Conservation (phyloP, 345 rosid genomes). For the Salix viminalis region DNA sequence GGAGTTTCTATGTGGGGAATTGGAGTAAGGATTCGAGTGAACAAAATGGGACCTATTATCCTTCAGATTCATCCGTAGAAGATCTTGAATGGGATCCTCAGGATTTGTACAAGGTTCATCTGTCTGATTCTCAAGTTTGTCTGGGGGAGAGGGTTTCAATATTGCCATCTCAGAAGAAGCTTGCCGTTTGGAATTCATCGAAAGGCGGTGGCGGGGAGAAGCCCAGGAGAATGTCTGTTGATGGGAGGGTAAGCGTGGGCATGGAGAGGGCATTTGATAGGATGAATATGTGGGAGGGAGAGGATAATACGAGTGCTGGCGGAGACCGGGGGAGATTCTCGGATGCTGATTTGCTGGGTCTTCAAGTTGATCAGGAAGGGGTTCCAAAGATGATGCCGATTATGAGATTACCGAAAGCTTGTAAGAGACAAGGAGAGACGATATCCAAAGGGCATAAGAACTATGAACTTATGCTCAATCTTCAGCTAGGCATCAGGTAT, state of each 20-base stretch:
- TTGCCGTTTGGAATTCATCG: conserved; percentile 69
- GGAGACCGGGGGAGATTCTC: conserved; percentile 9
- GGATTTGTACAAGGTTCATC: conserved; percentile 41
- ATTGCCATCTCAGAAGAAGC: conserved; percentile 82
- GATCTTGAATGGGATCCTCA: conserved; percentile 67
- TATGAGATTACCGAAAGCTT: conserved; percentile 54
- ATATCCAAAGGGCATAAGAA: conserved; percentile 86
- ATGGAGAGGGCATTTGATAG: conserved; percentile 66
- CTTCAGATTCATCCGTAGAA: conserved; percentile 35
- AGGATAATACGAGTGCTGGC: not conserved
- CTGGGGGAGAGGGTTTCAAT: conserved; percentile 62
- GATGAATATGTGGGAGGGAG: conserved; percentile 62
- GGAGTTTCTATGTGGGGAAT: conserved; percentile 74
- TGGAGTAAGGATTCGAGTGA: conserved; percentile 83
- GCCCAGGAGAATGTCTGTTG: conserved; percentile 68
- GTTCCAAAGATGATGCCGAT: conserved; percentile 34
- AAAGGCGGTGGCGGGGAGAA: conserved; percentile 42
- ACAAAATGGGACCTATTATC: conserved; percentile 70
- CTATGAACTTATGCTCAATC: conserved; percentile 92
- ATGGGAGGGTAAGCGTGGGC: conserved; percentile 81
- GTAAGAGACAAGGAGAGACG: conserved; percentile 81
- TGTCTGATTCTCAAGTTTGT: conserved; percentile 38
- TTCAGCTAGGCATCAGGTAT: conserved; percentile 63
- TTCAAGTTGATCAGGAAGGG: conserved; percentile 33
- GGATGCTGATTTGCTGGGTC: conserved; percentile 44